Evolutionary conservation across 164 flowering plant species (phyloP).

Genomic region (Cinnamomum chago): DNA sequence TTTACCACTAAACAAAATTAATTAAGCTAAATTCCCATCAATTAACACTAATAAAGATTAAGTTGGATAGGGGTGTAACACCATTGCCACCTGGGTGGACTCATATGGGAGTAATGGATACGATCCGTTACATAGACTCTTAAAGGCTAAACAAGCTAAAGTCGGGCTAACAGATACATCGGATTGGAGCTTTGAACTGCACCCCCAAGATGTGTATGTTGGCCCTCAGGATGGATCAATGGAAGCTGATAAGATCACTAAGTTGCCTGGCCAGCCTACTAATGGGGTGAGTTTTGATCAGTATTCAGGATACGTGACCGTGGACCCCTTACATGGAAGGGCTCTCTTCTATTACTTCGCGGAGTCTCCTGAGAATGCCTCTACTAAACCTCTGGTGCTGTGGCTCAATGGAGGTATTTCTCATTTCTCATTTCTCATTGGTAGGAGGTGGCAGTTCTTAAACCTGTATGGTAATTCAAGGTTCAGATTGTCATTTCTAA

Average conservation of each 20-base stretch:
- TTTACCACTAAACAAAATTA: too few species aligned
- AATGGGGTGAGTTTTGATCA: slow-evolving; percentile 39
- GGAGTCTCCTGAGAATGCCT: slow-evolving; percentile 18
- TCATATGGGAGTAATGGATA: neutral
- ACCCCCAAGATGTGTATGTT: neutral
- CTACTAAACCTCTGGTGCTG: slow-evolving; percentile 66
- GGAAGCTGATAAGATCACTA: slow-evolving; percentile 31
- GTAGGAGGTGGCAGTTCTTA: neutral
- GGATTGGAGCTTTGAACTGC: neutral
- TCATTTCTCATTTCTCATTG: too few species aligned
- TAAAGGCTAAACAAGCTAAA: neutral
- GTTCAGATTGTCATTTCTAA: too few species aligned
- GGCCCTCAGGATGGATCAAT: slow-evolving; percentile 24
- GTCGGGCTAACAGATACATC: neutral
- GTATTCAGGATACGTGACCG: slow-evolving; percentile 45
- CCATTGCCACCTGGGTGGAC: neutral
- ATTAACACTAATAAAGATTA: too few species aligned
- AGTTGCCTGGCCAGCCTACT: slow-evolving; percentile 45
- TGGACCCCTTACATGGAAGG: slow-evolving; percentile 34
- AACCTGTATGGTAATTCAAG: neutral
- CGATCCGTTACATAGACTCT: neutral
- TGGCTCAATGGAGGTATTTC: slow-evolving; percentile 86
- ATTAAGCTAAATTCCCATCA: too few species aligned
- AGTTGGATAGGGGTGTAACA: too few species aligned
- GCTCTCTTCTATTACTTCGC: slow-evolving; percentile 25